Base-by-base conservation (phyloP, 768 basidiomycete genomes). In the Gautieria morchelliformis region DNA sequence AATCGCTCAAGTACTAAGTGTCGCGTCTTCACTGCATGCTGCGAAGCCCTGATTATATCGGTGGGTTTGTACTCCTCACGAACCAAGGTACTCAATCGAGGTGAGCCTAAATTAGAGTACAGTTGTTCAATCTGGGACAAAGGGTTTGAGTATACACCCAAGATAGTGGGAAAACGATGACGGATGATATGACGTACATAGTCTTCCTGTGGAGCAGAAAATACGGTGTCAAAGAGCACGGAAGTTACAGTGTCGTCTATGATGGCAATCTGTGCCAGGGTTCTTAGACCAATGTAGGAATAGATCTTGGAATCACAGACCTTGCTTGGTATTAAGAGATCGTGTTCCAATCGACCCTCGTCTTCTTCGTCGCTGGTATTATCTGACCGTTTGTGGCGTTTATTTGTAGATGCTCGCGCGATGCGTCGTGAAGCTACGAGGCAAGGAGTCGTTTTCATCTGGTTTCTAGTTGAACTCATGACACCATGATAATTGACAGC, bases 191-290 rank as follows among this genome's bases (percentile, higher is more conserved):
- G 54, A 61, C 35, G 35, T 9, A 89, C 85, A 78, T 81, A 91
- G 75, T 95, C 92, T 67, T 98, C 94, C 69, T 95, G 89, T 0
- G 90, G 88, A 9, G 87, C 89, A 2, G 79, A 80, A 65, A 85
- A 89, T 15, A 95, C 72, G 2, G 78, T 77, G 46, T 84, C 83
- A 66, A 96, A 96, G 12, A 85, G 74, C 60, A 89, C 85, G 63
- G 85, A 82, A 5, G 84, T 74, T 51, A 89, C 87, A 10, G 84
- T 84, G 65, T 96, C 92, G 67, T 99, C 94, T 4, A 89, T 87
- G 48, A 96, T 79, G 27, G 90, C 80, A 8, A 93, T 82, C 63
- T 89, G 60, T 1, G 39, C 56, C 22, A 6, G 20, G 12, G 15
- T 27, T 7, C 14, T 27, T 17, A 56, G 19, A 39, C 15, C 57